Base-by-base conservation (phyloP, 148 eudicot species). In the Amaranthus hypochondriacus region DNA sequence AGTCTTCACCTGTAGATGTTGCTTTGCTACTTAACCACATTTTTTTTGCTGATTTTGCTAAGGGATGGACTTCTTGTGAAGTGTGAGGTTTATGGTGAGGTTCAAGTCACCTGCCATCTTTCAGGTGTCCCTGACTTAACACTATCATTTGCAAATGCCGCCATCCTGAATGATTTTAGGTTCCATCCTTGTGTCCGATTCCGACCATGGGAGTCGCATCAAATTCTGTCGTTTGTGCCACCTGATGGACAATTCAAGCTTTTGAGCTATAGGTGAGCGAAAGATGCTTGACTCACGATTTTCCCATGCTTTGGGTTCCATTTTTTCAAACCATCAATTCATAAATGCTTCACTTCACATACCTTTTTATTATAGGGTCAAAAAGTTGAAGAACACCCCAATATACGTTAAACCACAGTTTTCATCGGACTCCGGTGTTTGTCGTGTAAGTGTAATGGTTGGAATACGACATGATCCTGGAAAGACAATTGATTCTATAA, bases 181-280 rank as follows among this genome's bases (percentile, higher is more conserved):
- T 95, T 95, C 66, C 98, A 95, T 84, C 98, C 98, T 62, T 90
- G 96, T 83, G 93, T 95, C 62, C 87, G 98, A 69, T 93, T 90
- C 71, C 89, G 92, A 72, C 97, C 98, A 21, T 95, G 97, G 97
- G 98, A 95, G 77, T 84, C 97, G 0, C 69, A 83, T 70, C 97
- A 95, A 76, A 76, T 90, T 69, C 79, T 95, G 65, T 95, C 98
- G 8, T 95, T 95, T 82, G 96, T 92, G 61, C 98, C 98, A 73
- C 97, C 98, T 56, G 97, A 95, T 84, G 97, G 98, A 79, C 80
- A 86, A 53, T 95, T 95, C 78, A 95, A 95, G 92, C 92, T 95
- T 82, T 89, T 95, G 98, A 89, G 92, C 74, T 95, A 95, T 86
- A 95, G 98, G 98, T 90, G 47, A 50, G 82, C 72, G n/a, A 6